Base-by-base conservation (phyloP, 2,329 filamentous ascomycete genomes). In the Setomelanomma holmii region DNA sequence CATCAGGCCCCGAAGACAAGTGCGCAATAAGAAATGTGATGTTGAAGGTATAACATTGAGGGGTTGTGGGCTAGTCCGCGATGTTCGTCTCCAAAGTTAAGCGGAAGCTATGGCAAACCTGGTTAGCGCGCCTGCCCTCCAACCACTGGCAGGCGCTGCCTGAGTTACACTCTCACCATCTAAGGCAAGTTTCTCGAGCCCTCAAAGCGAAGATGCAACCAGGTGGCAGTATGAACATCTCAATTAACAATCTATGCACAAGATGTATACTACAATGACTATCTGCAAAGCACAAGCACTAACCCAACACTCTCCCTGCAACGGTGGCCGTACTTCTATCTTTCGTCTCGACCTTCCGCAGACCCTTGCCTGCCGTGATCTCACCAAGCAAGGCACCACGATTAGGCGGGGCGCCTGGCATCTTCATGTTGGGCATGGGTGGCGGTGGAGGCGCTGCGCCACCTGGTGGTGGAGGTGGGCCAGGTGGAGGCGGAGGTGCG, bases 341-440 rank as follows among this genome's bases (percentile, higher is more conserved):
- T 75, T 91, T 93, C 1, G 95, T 98, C 73, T 88, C 80, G 20
- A 92, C 91, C 82, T 98, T 98, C 80, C 84, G 92, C 70, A 99
- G 79, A 2, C 86, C 76, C 75, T 76, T 92, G 38, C 95, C 93
- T 56, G 86, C 78, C 70, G 93, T 87, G 56, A 99, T 98, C 72
- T 96, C 86, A 53, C 87, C 87, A 58, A 99, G 75, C 67, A 99
- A 82, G 1, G 86, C 85, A 55, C 83, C 79, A 21, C 81, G 77
- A 59, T 76, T 61, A 4, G 68, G 61, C 40, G 60, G 58, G 11
- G 68, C 71, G 38, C 59, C 67, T 58, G 67, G 54, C 49, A 63
- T 23, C 40, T 70, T 64, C 39, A 71, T 69, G 20, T 61, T 64
- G 20, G 84, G 68, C 17, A 86, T 85, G 5, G 73, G 72, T 5